Evolutionary conservation across 306 rosid species (phyloP).

Genomic region (Casuarina glauca): DNA sequence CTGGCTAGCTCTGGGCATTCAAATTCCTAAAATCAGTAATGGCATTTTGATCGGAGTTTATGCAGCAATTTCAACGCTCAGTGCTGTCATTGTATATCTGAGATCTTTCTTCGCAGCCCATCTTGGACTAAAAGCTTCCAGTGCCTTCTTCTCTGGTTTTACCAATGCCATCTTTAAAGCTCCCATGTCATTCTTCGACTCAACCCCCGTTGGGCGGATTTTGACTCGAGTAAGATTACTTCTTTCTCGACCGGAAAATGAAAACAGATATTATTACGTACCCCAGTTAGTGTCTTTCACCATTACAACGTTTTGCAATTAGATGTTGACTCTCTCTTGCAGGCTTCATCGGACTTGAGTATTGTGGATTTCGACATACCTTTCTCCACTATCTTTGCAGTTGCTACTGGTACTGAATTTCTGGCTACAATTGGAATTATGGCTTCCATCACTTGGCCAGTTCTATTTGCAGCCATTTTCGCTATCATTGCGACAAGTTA

Average conservation of each 20-base stretch:
- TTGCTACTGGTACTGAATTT: slow-evolving; percentile 34
- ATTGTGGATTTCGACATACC: slow-evolving; percentile 77
- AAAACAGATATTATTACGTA: no score
- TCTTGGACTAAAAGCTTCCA: slow-evolving; percentile 77
- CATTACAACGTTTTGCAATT: background rate
- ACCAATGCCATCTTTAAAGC: slow-evolving; percentile 67
- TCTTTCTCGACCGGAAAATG: no score
- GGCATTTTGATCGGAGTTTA: slow-evolving; percentile 54
- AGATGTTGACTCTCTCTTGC: slow-evolving; percentile 24
- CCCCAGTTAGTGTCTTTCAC: background rate
- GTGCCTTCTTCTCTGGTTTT: slow-evolving; percentile 59
- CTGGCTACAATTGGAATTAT: slow-evolving; percentile 43
- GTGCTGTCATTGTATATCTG: slow-evolving; percentile 43
- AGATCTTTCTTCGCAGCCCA: slow-evolving; percentile 42
- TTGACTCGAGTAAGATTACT: slow-evolving; percentile 62
- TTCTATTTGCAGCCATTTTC: slow-evolving; percentile 62
- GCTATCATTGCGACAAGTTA: slow-evolving; percentile 51
- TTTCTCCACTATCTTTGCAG: slow-evolving; percentile 42
- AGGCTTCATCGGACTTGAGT: slow-evolving; percentile 90
- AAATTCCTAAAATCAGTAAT: slow-evolving; percentile 46
- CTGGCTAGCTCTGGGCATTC: slow-evolving; percentile 75
- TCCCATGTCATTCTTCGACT: slow-evolving; percentile 85
- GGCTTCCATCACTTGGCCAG: slow-evolving; percentile 81
- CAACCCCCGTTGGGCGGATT: slow-evolving; percentile 79
- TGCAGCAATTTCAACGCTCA: slow-evolving; percentile 44